These are phyloP conservation scores for Lentinula sp. DNA, from an alignment of 768 basidiomycete species.

Conservation along the genomic window DNA sequence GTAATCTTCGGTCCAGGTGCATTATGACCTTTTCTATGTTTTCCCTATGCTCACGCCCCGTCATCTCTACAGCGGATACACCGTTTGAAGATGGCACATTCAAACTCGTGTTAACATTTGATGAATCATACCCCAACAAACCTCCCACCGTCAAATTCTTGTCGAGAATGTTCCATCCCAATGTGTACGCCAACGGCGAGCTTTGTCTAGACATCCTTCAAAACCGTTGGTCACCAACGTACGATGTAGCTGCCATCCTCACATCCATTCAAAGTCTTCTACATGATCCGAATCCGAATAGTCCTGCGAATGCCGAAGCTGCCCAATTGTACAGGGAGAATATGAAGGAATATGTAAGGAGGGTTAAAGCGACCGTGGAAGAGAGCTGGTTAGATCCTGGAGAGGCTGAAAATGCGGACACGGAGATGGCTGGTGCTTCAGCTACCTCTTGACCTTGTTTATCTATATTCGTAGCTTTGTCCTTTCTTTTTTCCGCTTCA, in stretches of 20 bases:
- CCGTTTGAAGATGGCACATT: constrained; percentile 99
- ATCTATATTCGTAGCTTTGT: not conserved
- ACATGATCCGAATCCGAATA: constrained; percentile 98
- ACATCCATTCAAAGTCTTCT: constrained; percentile 94
- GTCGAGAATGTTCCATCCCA: constrained; percentile 97
- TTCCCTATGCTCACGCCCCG: not conserved
- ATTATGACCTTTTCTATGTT: constrained; percentile 17
- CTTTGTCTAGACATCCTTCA: constrained; percentile 98
- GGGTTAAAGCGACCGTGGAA: constrained; percentile 92
- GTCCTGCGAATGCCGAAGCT: constrained; percentile 97
- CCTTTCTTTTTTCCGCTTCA: not conserved
- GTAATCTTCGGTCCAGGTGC: constrained; percentile 97
- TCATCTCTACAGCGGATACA: constrained; percentile 68
- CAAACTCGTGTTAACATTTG: constrained; percentile 91
- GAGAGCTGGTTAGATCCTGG: constrained; percentile 92
- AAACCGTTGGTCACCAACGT: constrained; percentile 98
- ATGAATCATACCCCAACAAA: constrained; percentile 98
- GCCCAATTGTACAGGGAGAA: constrained; percentile 96
- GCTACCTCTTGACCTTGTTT: not conserved
- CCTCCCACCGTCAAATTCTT: constrained; percentile 97
- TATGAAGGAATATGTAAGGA: constrained; percentile 95
- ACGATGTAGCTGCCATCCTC: constrained; percentile 97
- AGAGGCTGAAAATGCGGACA: constrained; percentile 35
- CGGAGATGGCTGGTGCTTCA: constrained; percentile 2
- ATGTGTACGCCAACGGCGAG: constrained; percentile 97